Evolutionary conservation across 1,139 yeast species (phyloP), one percentile per base, ranked within the genome.

Genomic region (Saccharomycopsis hybrid): DNA sequence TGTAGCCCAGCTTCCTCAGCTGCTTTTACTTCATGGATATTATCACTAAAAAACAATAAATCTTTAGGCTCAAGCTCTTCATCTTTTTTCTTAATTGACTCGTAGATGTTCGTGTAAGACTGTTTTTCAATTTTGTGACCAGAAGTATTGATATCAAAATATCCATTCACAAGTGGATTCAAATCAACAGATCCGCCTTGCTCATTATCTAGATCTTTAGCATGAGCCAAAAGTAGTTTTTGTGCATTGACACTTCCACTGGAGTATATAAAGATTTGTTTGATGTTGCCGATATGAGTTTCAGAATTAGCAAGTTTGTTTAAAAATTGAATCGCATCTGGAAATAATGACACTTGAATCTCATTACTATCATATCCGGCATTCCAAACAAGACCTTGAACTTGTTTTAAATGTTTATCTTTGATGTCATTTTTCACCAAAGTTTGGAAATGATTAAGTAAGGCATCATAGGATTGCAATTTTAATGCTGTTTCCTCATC

Each of bases 171-270:
- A 31, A 64, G 61, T 1, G 66, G 63, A 48, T 78, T 85, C 61
- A 88, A 64, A 63, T 85, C 84, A 24, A 65, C 58, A 2, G 52
- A 59, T 3, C 54, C 55, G 3, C 58, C 59, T 36, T 63, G 61
- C 27, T 64, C 62, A 4, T 55, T 55, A 36, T 55, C 55, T 7
- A 18, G 11, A n/a, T 53, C 66, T 44, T 68, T 65, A 4, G 85
- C 90, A 62, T 86, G 77, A 0, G 73, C 73, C 61, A 90, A 87
- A 52, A 90, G 69, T 54, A 89, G 68, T 56, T 82, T 82, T 60
- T 90, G 97, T 0, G 97, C 97, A 52, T 80, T 76, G 35, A 90
- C 79, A 47, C 94, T 83, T 0, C 97, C 97, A n/a, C 95, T 85
- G 0, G 97, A 88, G 65, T 90, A 90, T 24, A 90, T 88, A 62